Evolutionary conservation across 495 filamentous ascomycete genomes (phyloP), one percentile per base, ranked within the genome.

Genomic region (Amorphotheca resinae): DNA sequence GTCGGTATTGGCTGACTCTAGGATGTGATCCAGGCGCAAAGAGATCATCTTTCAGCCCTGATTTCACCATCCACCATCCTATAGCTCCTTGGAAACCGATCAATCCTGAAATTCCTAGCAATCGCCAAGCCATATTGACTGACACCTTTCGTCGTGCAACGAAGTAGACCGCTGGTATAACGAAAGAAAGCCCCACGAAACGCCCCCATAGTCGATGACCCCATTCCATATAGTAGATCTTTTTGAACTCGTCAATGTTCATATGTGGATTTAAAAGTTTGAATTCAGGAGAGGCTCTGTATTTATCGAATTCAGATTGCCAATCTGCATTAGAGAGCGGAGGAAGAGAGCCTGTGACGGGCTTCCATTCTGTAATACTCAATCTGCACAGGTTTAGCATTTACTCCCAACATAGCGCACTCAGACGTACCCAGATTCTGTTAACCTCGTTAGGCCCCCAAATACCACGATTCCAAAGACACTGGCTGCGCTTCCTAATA

Each of bases 211-310:
- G 73, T 14, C 91, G 77, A 63, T 98, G 91, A 3, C 80, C 77
- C 93, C 93, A 98, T 71, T 98, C 91, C 93, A 98, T 96, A 61
- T 80, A 96, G 70, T 96, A 96, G 48, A 98, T 98, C 60, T 86
- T 82, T 61, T 96, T 95, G 66, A 95, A 98, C 56, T 95, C 93
- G 23, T 75, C 72, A 23, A 96, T 65, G 22, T 66, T 80, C 91
- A 98, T 98, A 56, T 86, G 73, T 15, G 87, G 75, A 64, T 98
- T 96, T 35, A 98, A 68, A 22, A 84, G 73, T 53, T 81, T 75
- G 68, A 84, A 96, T 64, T 98, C 91, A 42, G 91, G 91, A 2
- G 86, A 93, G 16, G 78, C 73, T 32, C 77, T 76, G 67, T 98
- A 98, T 59, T 88, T 91, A 11, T 78, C 68, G 64, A 96, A 98